Evolutionary conservation across 352 stramenopile genomes (phyloP), one percentile per base, ranked within the genome.

Genomic region (Sclerospora graminicola): DNA sequence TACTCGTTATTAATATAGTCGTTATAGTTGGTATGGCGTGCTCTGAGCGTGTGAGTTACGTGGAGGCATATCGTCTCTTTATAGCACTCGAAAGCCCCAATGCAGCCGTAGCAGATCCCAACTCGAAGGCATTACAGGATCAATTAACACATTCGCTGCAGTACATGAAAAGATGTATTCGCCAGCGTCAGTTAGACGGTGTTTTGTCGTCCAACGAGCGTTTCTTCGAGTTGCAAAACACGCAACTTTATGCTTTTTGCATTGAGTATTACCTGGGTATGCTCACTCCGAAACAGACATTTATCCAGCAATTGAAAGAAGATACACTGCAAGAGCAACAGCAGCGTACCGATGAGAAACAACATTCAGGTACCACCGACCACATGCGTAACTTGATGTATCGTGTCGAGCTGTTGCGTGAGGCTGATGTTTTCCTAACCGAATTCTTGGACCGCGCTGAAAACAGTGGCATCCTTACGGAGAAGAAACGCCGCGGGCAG

Each of bases 201-300:
- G 54, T 79, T 16, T 60, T 91, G 20, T 82, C 71, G 4, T 44
- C 65, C 23, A 89, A 91, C 54, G 77, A 90, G 59, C 59, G 49
- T 35, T 79, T 86, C 41, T 82, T 85, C 34, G 82, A 94, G 60
- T 63, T 94, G 31, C 73, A 77, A 26, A 91, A 78, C 42, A 47
- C 63, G 39, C 79, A 94, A 54, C 69, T 94, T 14, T 87, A 91
- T 39, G 81, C 74, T 16, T 71, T 91, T 28, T 80, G 82, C 16
- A 31, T 89, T 28, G 78, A 93, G 42, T 90, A 80, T 55, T 89
- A 86, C 54, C 42, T 90, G 31, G 81, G 69, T 4, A 79, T 87
- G 56, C 67, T 90, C 8, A 66, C 67, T 19, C 68, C 74, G 9
- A 88, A 93, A 60, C 65, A 84, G 38, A 80, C 54, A 19, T 85